These are phyloP conservation scores for Penicillium ochrochloron DNA, from an alignment of 495 filamentous ascomycete genomes.

Conservation along the genomic window DNA sequence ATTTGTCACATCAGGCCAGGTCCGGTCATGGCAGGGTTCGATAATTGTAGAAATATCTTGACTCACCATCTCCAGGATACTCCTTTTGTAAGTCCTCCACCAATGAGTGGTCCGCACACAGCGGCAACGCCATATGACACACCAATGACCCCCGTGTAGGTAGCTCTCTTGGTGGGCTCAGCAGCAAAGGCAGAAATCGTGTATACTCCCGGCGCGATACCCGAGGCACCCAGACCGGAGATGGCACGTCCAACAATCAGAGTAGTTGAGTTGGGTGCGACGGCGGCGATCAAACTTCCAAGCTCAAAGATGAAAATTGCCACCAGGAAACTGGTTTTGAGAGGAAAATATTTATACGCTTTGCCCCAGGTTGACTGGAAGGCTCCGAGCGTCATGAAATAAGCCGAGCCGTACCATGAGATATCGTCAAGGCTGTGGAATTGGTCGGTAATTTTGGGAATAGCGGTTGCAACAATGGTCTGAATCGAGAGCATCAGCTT, in stretches of 20 bases:
- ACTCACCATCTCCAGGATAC: constrained; percentile 63
- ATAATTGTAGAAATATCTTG: background rate
- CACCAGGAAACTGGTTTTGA: constrained; percentile 35
- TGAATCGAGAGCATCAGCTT: constrained; percentile 3
- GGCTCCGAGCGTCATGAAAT: constrained; percentile 11
- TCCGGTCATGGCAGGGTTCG: background rate
- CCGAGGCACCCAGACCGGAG: constrained; percentile 11
- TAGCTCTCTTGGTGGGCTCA: constrained; percentile 9
- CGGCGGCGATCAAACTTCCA: constrained; percentile 10
- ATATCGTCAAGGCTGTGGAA: constrained; percentile 13
- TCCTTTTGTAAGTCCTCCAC: constrained; percentile 54
- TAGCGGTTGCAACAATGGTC: constrained; percentile 18
- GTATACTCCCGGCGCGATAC: constrained; percentile 12
- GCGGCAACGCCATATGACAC: constrained; percentile 47
- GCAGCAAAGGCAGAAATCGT: constrained; percentile 11
- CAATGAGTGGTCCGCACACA: constrained; percentile 52
- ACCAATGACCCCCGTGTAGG: constrained; percentile 5
- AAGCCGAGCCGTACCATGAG: constrained; percentile 14
- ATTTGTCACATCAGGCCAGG: constrained; percentile 2
- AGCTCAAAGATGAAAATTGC: constrained; percentile 8
- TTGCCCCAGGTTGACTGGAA: constrained; percentile 18
- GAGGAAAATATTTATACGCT: constrained; percentile 17
- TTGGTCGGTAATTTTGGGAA: constrained; percentile 16
- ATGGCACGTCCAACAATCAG: constrained; percentile 12
- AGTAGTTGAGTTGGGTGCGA: constrained; percentile 8